A percentile compares a stretch with the other conserved stretches of the same genome.
phyloP scores from a whole-genome alignment of 352 stramenopile genomes.

The Globisporangium spiculum region DNA sequence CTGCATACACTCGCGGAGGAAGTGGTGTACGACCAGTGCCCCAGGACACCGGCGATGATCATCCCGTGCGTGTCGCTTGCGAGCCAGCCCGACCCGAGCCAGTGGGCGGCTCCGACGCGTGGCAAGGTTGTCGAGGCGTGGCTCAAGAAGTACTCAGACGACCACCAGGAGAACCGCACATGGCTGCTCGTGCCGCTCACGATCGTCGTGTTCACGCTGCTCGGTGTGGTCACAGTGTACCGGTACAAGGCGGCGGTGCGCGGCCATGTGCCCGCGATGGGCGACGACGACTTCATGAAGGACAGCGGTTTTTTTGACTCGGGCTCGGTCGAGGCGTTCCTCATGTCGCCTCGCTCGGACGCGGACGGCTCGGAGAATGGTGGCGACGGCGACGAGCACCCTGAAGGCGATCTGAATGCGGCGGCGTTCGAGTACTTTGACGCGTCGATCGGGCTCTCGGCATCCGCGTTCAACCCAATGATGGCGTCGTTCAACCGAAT shows the following conservation, averaged over 20 bases:
- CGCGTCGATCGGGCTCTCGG: conserved; percentile 49
- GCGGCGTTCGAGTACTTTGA: conserved; percentile 58
- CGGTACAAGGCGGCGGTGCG: conserved; percentile 44
- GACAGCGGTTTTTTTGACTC: conserved; percentile 39
- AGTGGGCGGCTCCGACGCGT: conserved; percentile 36
- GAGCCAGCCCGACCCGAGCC: conserved; percentile 24
- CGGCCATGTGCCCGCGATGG: conserved; percentile 26
- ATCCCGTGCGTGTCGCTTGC: conserved; percentile 59
- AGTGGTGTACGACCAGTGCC: conserved; percentile 49
- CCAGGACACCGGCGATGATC: conserved; percentile 41
- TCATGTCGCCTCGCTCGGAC: conserved; percentile 20
- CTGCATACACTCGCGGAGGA: conserved; percentile 45
- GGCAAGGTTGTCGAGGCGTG: conserved; percentile 41
- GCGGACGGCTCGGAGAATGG: conserved; percentile 8
- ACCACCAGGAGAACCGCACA: conserved; percentile 47
- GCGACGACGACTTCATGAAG: conserved; percentile 36
- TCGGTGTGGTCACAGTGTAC: conserved; percentile 47
- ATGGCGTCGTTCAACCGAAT: conserved; percentile 29
- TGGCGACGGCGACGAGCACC: conserved; percentile 9
- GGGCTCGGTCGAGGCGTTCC: conserved; percentile 42
- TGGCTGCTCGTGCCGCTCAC: conserved; percentile 60
- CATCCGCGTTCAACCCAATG: conserved; percentile 49
- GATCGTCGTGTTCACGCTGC: conserved; percentile 46
- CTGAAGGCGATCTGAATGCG: conserved; percentile 43
- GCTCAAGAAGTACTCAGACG: conserved; percentile 50